Conservation (phyloP, 768 basidiomycete species). For the Trametes cinnabarina region DNA sequence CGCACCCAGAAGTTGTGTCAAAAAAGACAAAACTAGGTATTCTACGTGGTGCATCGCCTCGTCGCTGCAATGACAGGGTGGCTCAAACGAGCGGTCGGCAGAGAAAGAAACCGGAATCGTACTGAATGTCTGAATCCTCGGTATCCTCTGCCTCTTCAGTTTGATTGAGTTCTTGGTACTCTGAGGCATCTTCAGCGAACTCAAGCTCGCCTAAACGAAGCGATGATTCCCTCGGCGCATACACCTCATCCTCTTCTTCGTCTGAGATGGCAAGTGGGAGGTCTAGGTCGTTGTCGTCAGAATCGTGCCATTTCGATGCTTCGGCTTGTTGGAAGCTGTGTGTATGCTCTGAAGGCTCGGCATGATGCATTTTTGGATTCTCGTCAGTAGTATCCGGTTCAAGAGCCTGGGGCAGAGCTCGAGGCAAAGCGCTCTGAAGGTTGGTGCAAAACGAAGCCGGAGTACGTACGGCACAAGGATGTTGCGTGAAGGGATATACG, state of each 20-base stretch:
- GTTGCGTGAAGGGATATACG: no score
- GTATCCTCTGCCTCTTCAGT: not conserved
- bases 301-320: no score
- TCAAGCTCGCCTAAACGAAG: not conserved
- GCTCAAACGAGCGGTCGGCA: no score
- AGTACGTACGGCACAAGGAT: no score
- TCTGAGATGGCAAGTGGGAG: not conserved
- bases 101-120: no score
- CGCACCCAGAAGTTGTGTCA: slow-evolving; percentile 22
- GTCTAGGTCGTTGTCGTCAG: not conserved
- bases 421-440: no score
- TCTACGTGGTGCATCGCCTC: slow-evolving; percentile 19
- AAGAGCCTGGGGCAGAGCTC: no score
- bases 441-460: no score
- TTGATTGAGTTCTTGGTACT: not conserved
- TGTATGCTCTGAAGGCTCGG: no score
- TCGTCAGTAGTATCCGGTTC: no score
- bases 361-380: no score
- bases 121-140: not conserved
- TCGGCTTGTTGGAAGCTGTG: not conserved
- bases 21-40: slow-evolving; percentile 20
- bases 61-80: slow-evolving; percentile 5
- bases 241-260: not conserved
- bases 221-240: no score
- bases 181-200: not conserved